phyloP scores from a whole-genome alignment of 768 basidiomycete species.

The Tulasnella sp. region DNA sequence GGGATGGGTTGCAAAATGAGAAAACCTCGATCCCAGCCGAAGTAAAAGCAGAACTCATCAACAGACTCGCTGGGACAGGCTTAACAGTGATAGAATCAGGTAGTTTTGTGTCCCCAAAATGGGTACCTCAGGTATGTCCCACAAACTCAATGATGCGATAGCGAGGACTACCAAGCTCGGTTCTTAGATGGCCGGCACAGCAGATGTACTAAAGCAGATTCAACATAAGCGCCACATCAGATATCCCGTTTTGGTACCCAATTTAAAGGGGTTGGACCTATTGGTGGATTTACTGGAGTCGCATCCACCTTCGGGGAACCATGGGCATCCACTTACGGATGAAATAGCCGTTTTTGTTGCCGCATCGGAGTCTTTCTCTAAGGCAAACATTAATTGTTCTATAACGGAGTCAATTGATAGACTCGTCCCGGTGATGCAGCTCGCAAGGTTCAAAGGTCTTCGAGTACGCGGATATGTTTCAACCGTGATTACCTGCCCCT shows the following conservation, averaged over 20 bases:
- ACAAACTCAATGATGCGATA: background rate
- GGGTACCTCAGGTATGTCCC: constrained; percentile 68
- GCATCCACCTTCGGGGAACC: constrained; percentile 23
- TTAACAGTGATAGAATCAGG: constrained; percentile 64
- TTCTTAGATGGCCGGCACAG: constrained; percentile 72
- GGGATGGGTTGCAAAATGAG: constrained; percentile 90
- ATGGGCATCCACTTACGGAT: constrained; percentile 43
- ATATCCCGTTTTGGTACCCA: constrained; percentile 73
- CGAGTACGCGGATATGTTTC: constrained; percentile 77
- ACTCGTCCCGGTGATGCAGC: constrained; percentile 45
- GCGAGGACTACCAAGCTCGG: background rate
- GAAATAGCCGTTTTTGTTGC: constrained; percentile 86
- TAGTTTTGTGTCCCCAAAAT: constrained; percentile 85
- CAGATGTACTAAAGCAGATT: constrained; percentile 52
- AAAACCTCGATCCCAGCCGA: constrained; percentile 54
- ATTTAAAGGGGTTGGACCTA: constrained; percentile 59
- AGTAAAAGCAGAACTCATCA: constrained; percentile 68
- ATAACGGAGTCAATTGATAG: constrained; percentile 55
- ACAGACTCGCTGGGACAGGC: constrained; percentile 57
- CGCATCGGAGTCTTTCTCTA: constrained; percentile 74
- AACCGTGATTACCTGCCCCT: constrained; percentile 66
- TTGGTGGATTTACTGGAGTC: constrained; percentile 44
- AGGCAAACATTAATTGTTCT: constrained; percentile 72
- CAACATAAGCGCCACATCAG: constrained; percentile 41
- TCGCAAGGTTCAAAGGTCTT: constrained; percentile 48